These are phyloP conservation scores for Albugo laibachii DNA, from an alignment of 352 stramenopile species.

Conservation along the genomic window DNA sequence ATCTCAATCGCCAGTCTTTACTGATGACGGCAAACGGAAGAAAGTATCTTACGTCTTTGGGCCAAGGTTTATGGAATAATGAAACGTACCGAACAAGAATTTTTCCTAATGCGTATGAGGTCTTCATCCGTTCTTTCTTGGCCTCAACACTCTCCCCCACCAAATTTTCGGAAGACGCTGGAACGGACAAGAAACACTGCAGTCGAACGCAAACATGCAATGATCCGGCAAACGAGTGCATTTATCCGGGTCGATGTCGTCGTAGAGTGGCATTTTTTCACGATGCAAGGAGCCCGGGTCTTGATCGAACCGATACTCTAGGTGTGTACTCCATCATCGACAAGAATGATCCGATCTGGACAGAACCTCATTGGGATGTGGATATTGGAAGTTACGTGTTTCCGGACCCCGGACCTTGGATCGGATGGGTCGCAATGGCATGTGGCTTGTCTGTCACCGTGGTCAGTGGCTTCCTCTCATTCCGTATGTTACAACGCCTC, in stretches of 20 bases:
- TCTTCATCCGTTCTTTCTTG: conserved; percentile 53
- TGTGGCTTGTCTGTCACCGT: conserved; percentile 24
- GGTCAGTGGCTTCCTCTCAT: conserved; percentile 18
- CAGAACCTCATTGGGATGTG: conserved; percentile 37
- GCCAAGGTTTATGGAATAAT: conserved; percentile 31
- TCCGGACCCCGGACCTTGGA: conserved; percentile 42
- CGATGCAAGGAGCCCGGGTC: conserved; percentile 43
- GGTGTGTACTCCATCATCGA: conserved; percentile 45
- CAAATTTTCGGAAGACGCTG: conserved; percentile 3
- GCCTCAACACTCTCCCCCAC: conserved; percentile 18
- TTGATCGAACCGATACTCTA: conserved; percentile 24
- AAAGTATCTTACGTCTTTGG: conserved; percentile 14
- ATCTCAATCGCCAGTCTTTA: conserved; percentile 25
- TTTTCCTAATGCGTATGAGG: conserved; percentile 69
- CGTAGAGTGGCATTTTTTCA: conserved; percentile 47
- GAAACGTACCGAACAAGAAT: conserved; percentile 27
- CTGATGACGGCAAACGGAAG: conserved; percentile 13
- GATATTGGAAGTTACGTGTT: conserved; percentile 66
- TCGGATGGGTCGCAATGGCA: conserved; percentile 48
- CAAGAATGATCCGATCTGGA: conserved; percentile 48
- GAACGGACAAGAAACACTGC: conserved; percentile 23
- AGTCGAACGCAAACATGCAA: conserved; percentile 30
- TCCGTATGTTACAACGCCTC: conserved; percentile 34
- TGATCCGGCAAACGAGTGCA: conserved; percentile 39
- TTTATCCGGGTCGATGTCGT: conserved; percentile 50